Conservation (phyloP, 192 early-diverging fungal genomes). For the Spizellomyces sp. region DNA sequence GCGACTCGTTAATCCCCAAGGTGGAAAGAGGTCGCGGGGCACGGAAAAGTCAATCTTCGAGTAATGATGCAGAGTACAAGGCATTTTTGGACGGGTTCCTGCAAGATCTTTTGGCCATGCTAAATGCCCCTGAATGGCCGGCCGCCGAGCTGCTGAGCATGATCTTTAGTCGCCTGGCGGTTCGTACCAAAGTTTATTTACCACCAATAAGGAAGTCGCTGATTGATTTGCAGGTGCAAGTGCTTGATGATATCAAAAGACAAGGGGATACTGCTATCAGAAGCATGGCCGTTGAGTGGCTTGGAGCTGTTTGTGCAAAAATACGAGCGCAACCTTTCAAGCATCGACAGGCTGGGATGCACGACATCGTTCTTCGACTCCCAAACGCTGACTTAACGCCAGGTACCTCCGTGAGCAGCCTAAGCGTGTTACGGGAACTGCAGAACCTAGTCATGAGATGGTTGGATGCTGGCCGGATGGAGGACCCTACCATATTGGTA, state of each 20-base stretch:
- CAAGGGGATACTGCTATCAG: conserved; percentile 32
- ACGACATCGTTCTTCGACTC: no score
- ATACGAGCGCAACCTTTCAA: no score
- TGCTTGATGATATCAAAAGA: conserved; percentile 34
- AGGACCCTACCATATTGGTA: no score
- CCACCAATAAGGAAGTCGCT: not conserved
- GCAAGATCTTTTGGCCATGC: conserved; percentile 68
- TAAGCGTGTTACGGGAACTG: no score
- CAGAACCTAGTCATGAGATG: no score
- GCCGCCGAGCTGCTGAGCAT: conserved; percentile 62
- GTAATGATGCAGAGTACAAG: conserved; percentile 70
- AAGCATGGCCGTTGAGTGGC: conserved; percentile 38
- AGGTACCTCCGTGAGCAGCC: no score
- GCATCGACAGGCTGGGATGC: no score
- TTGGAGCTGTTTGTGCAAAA: conserved; percentile 32
- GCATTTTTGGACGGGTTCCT: conserved; percentile 71
- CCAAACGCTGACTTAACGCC: no score
- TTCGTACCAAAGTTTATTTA: no score
- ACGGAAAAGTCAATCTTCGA: not conserved
- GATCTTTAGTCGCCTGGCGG: no score
- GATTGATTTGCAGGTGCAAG: conserved; percentile 30
- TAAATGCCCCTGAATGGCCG: conserved; percentile 90
- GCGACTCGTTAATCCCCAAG: not conserved
- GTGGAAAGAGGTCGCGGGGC: no score
- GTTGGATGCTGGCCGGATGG: no score